These are phyloP conservation scores for Malus asiatica DNA, from an alignment of 306 rosid genomes.

Conservation along the genomic window DNA sequence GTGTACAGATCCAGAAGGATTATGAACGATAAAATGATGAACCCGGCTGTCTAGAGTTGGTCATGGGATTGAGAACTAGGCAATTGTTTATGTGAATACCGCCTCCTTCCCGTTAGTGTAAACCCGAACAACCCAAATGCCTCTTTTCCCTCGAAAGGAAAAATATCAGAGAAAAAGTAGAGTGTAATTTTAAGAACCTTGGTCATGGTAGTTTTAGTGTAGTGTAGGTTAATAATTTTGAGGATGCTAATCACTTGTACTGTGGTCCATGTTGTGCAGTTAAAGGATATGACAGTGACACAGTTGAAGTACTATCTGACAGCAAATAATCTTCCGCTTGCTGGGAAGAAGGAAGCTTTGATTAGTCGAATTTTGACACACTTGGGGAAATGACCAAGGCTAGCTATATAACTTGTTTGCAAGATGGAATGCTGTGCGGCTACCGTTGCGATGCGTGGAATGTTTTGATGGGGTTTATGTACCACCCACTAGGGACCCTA, in stretches of 20 bases:
- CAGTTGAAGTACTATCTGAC: slow-evolving; percentile 68
- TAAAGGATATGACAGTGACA: slow-evolving; percentile 72
- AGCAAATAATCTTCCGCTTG: slow-evolving; percentile 72
- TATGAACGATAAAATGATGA: too few species aligned
- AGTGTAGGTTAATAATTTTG: not conserved
- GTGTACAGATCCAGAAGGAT: not conserved
- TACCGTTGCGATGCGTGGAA: not conserved
- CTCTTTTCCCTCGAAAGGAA: not conserved
- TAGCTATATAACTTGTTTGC: not conserved
- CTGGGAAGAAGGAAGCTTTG: slow-evolving; percentile 81
- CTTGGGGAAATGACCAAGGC: slow-evolving; percentile 57
- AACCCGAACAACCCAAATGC: too few species aligned
- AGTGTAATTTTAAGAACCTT: not conserved
- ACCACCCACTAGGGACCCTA: not conserved
- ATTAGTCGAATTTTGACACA: slow-evolving; percentile 72
- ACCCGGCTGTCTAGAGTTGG: too few species aligned
- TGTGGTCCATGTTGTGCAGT: slow-evolving; percentile 44
- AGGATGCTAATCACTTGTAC: not conserved
- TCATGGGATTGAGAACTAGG: not conserved
- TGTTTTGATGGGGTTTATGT: not conserved
- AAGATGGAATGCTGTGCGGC: not conserved
- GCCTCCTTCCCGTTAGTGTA: too few species aligned
- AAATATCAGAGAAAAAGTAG: not conserved
- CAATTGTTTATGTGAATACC: too few species aligned
- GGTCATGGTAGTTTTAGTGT: not conserved